Evolutionary conservation across 2,329 filamentous ascomycete species (phyloP), one percentile per base, ranked within the genome.

Genomic region (Niveomyces coronatus): DNA sequence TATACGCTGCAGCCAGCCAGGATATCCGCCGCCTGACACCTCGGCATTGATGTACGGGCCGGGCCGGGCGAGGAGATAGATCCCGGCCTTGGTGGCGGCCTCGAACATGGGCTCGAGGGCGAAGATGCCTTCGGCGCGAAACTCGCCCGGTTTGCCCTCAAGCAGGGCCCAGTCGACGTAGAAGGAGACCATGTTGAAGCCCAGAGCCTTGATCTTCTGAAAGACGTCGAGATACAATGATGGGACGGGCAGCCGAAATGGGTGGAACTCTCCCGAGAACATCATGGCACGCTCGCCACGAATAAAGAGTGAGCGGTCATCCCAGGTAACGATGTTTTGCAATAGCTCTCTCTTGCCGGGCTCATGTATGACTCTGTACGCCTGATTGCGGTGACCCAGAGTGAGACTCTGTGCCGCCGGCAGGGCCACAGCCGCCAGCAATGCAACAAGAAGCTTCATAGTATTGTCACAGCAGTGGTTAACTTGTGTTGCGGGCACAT

Each of bases 11-110:
- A 88, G 54, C 85, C 85, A 91, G 1, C 84, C 85, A 0, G 85
- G 85, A 44, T 84, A 88, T 0, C 85, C 85, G 38, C 85, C 85
- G 1, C 83, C 85, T 5, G 74, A 76, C 0, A 67, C 74, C 54
- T 91, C 84, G 1, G 83, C 84, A 50, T 89, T 86, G 61, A 88
- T 85, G 35, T 86, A 86, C 0, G 80, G 80, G 0, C 82, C 79
- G 0, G 79, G 79, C 1, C 74, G 64, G 4, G 83, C 83, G 40
- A 91, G 68, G 1, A 93, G 67, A 49, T 85, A 93, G 31, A 93
- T 74, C 0, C 85, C 85, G 6, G 82, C 79, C 44, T 82, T 60
- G 15, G 69, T 65, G 1, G 85, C 85, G 4, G 82, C 84, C 5
- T 82, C 75, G 47, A 88, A 87, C 59, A 91, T 87, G 0, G 79